Evolutionary conservation across 192 early-diverging fungal genomes (phyloP), one percentile per base, ranked within the genome.

Genomic region (Umbelopsis ramanniana): DNA sequence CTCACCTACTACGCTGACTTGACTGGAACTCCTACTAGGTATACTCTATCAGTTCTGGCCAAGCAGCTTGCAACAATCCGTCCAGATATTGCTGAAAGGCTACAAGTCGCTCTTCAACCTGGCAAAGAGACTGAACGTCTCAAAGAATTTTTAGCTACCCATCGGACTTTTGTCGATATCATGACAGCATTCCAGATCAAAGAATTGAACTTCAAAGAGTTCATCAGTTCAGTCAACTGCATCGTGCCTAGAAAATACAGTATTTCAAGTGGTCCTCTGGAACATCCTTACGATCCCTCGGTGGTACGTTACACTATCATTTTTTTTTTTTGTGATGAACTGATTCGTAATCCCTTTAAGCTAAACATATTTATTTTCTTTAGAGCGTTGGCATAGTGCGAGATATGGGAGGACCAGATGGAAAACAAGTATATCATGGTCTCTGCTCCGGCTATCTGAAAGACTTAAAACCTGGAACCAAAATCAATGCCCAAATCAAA

Each of bases 171-270:
- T 29, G 22, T 72, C 38, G 77, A 79, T 53, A 46, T 79, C 6
- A 60, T 67, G 46, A 48, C 21, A 8, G 77, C 73, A 5, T 72
- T 67, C 26, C 40, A 79, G 10, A 70, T 79, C 22, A 74, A 74
- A 23, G 46, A 68, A 35, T 38, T 79, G 21, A 69, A 74, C 29
- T 54, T 87, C 11, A 69, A 38, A 5, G 82, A 85, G 40, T 50
- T 50, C 48, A 43, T 87, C 71, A 70, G 76, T 37, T 54, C 74
- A 14, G 75, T 84, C 21, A 46, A 71, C 12, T 75, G 73, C 26
- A 86, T 95, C 22, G 84, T 85, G 66, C 95, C 97, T 22, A 90
- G 97, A 47, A 89, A 91, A 46, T 98, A 97, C 80, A 96, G 95
- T 0, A 89, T 96, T 22, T 85, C 90, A 48, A 87, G 86, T 67